Evolutionary conservation across 495 filamentous ascomycete genomes (phyloP), one percentile per base, ranked within the genome.

Genomic region (Hypoxylon subgilvum): DNA sequence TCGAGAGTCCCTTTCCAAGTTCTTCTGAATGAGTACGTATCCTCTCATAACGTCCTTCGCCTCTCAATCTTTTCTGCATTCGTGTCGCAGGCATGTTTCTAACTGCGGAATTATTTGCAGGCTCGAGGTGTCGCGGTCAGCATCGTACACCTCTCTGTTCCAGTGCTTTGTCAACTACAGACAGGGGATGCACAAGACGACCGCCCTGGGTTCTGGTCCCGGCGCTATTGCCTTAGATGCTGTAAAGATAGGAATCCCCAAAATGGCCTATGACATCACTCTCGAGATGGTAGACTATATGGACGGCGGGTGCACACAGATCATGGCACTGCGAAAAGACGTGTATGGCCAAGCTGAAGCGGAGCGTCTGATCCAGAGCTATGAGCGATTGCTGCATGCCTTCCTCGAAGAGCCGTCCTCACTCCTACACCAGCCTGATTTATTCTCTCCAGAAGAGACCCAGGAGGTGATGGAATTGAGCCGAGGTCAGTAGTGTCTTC

Each of bases 131-230:
- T 14, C 50, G 0, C 32, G 70, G 1, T 58, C 58, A 2, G 4
- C 65, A 4, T 27, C 62, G 1, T 43, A 64, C 41, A 67, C 31
- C 3, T 72, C 76, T 0, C 7, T 79, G 0, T 76, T 74, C 61
- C 76, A 79, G 55, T 50, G 40, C 3, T 69, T 75, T 27, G 8
- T 76, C 8, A 57, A 79, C 50, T 79, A 77, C 52, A 53, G 69
- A 2, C 56, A 57, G 12, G 63, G 17, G 0, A n/a, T 28, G 13
- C 7, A 9, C 13, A 38, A n/a, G 34, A 56, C 45, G 16, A 27
- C 34, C 30, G 13, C 14, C 10, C 39, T 19, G 49, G n/a, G 12
- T 3, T n/a, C n/a, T n/a, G n/a, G n/a, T n/a, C n/a, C n/a, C n/a
- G n/a, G n/a, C n/a, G n/a, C n/a, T n/a, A n/a, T n/a, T n/a, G n/a